These are phyloP conservation scores for Saraca asoca DNA, from an alignment of 331 rosid genomes.

Conservation along the genomic window DNA sequence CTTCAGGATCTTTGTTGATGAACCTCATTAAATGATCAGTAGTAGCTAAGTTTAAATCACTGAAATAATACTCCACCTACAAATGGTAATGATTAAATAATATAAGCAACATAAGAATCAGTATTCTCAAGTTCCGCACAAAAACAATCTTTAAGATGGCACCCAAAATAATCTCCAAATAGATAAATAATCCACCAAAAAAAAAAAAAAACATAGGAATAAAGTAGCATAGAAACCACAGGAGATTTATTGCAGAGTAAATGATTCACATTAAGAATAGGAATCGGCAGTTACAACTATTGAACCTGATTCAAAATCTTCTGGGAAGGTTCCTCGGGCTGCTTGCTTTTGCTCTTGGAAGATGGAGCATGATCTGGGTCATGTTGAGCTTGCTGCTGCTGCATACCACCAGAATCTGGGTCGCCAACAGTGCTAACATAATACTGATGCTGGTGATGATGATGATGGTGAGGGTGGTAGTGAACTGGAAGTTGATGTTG, in stretches of 20 bases:
- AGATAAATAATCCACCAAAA: not conserved
- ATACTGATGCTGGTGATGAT: slow-evolving; percentile 52
- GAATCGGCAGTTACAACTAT: slow-evolving; percentile 2
- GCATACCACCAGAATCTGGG: slow-evolving; percentile 42
- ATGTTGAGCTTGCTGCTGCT: slow-evolving; percentile 44
- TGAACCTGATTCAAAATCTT: slow-evolving; percentile 86
- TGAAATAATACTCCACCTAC: slow-evolving; percentile 99
- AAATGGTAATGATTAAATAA: slow-evolving; percentile 31
- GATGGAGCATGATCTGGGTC: slow-evolving; percentile 52
- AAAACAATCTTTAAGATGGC: slow-evolving; percentile 20
- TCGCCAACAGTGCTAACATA: slow-evolving; percentile 41
- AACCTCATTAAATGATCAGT: slow-evolving; percentile 97
- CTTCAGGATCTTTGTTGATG: slow-evolving; percentile 90
- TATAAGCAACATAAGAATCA: slow-evolving; percentile 22
- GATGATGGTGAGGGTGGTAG: slow-evolving; percentile 60
- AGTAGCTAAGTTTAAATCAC: slow-evolving; percentile 92
- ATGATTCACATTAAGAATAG: not conserved
- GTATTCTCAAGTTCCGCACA: slow-evolving; percentile 10
- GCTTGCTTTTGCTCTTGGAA: slow-evolving; percentile 58
- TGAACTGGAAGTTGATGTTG: slow-evolving; percentile 53
- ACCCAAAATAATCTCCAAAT: not conserved
- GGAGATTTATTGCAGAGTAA: not conserved
- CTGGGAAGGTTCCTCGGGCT: slow-evolving; percentile 63
- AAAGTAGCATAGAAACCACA: not conserved
- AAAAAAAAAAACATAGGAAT: not conserved